Evolutionary conservation across 2,329 filamentous ascomycete species (phyloP).

Genomic region (Cercospora beticola): DNA sequence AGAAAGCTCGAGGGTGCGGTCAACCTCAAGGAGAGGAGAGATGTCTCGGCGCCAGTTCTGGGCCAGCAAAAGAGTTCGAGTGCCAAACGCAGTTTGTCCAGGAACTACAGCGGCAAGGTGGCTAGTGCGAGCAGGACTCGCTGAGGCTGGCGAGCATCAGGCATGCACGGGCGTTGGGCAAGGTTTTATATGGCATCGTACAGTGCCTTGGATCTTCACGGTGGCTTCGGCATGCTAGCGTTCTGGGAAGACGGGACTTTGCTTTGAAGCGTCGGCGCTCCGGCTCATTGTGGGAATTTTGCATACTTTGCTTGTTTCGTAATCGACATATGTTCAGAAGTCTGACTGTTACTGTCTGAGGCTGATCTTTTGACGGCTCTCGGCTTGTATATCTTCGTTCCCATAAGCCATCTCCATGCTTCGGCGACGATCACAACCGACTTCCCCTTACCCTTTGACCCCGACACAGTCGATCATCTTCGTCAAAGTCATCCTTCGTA

Average conservation of each 20-base stretch:
- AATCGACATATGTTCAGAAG: neutral
- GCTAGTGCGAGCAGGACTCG: slow-evolving; percentile 15
- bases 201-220: neutral
- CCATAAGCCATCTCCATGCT: neutral
- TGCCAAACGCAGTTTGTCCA: slow-evolving; percentile 9
- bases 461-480: slow-evolving; percentile 11
- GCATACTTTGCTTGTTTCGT: neutral
- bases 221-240: neutral
- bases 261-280: slow-evolving; percentile 7
- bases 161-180: neutral
- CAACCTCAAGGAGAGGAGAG: slow-evolving; percentile 43
- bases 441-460: neutral
- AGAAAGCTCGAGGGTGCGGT: slow-evolving; percentile 53
- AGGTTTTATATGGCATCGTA: neutral
- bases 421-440: neutral
- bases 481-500: slow-evolving; percentile 20
- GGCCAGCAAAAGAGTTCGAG: slow-evolving; percentile 27
- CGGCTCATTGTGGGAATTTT: neutral
- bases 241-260: neutral
- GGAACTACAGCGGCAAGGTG: slow-evolving; percentile 5
- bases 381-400: too few species aligned
- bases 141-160: neutral
- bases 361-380: neutral
- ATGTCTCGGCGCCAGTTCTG: slow-evolving; percentile 48
- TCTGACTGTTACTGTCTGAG: too few species aligned